These are phyloP conservation scores for Phoma sp. DNA, from an alignment of 2,329 filamentous ascomycete genomes.

Conservation along the genomic window DNA sequence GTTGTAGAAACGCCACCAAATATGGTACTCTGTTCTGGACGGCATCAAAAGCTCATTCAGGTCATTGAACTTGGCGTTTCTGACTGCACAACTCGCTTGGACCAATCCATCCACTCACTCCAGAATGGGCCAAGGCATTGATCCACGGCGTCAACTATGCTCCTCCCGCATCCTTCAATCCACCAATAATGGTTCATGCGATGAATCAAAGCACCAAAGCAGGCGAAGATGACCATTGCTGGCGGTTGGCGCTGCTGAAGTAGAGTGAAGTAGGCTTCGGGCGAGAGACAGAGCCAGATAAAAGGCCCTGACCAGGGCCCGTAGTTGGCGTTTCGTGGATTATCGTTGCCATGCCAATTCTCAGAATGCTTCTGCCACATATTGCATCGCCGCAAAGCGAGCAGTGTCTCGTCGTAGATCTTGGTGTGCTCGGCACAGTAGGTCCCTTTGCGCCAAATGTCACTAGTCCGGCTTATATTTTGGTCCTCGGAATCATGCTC, in stretches of 20 bases:
- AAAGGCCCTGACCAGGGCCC: slow-evolving; percentile 26
- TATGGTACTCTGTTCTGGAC: neutral
- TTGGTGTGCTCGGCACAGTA: slow-evolving; percentile 6
- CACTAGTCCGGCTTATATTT: slow-evolving; percentile 5
- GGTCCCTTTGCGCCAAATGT: slow-evolving; percentile 20
- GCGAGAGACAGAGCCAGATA: slow-evolving; percentile 23
- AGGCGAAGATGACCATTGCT: slow-evolving; percentile 28
- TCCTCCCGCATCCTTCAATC: slow-evolving; percentile 31
- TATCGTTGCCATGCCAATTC: neutral
- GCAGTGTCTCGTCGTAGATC: slow-evolving; percentile 18
- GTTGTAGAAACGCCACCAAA: too few relatives aligned
- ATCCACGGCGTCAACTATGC: slow-evolving; percentile 23
- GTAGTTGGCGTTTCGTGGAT: slow-evolving; percentile 19
- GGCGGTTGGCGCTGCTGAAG: slow-evolving; percentile 26
- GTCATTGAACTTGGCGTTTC: neutral
- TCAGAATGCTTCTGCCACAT: slow-evolving; percentile 24
- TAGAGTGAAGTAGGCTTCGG: slow-evolving; percentile 23
- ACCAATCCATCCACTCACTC: slow-evolving; percentile 22
- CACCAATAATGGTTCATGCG: slow-evolving; percentile 25
- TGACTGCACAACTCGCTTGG: slow-evolving; percentile 8
- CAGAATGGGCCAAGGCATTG: slow-evolving; percentile 28
- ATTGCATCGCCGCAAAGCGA: slow-evolving; percentile 17
- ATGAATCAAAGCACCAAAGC: slow-evolving; percentile 25
- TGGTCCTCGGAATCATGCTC: slow-evolving; percentile 14
- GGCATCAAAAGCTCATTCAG: neutral